phyloP scores from a whole-genome alignment of 2,329 filamentous ascomycete species.

The Orbilia ellipsospora region DNA sequence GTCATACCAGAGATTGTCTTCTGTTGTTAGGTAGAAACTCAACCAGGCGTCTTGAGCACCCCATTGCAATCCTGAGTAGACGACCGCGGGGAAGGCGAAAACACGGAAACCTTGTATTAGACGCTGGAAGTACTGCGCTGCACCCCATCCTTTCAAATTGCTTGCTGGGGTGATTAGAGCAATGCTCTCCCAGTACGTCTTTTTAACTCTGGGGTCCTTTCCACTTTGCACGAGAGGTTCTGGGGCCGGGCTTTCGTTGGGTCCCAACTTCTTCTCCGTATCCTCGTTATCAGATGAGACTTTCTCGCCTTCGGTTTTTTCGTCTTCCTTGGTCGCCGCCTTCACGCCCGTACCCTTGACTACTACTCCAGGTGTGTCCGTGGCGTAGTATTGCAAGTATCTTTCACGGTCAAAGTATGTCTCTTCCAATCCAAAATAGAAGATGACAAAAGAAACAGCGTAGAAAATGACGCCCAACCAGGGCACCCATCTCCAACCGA shows the following conservation, averaged over 20 bases:
- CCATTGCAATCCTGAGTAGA: conserved; percentile 71
- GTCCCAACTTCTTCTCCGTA: conserved; percentile 20
- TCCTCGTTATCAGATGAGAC: conserved; percentile 29
- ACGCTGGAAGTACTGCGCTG: conserved; percentile 68
- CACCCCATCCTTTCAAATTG: conserved; percentile 68
- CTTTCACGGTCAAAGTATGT: conserved; percentile 66
- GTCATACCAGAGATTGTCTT: conserved; percentile 69
- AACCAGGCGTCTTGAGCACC: conserved; percentile 72
- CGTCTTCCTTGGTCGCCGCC: conserved; percentile 2
- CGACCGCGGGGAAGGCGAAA: conserved; percentile 70
- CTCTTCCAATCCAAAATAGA: conserved; percentile 69
- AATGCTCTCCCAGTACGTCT: conserved; percentile 69
- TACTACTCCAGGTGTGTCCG: conserved; percentile 54
- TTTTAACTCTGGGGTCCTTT: conserved; percentile 60
- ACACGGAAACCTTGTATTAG: conserved; percentile 70
- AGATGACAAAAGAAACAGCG: conserved; percentile 65
- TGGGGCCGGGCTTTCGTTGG: conserved; percentile 34
- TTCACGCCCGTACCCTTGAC: conserved; percentile 51
- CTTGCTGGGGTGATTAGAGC: conserved; percentile 69
- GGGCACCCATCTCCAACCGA: conserved; percentile 70
- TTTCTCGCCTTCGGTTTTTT: conserved; percentile 34
- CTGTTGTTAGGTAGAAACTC: conserved; percentile 70
- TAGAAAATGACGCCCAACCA: conserved; percentile 68
- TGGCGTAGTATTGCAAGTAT: conserved; percentile 60
- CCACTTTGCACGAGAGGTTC: conserved; percentile 54